Evolutionary conservation across 2,329 filamentous ascomycete species (phyloP).

Genomic region (Chrysosporium queenslandicum): DNA sequence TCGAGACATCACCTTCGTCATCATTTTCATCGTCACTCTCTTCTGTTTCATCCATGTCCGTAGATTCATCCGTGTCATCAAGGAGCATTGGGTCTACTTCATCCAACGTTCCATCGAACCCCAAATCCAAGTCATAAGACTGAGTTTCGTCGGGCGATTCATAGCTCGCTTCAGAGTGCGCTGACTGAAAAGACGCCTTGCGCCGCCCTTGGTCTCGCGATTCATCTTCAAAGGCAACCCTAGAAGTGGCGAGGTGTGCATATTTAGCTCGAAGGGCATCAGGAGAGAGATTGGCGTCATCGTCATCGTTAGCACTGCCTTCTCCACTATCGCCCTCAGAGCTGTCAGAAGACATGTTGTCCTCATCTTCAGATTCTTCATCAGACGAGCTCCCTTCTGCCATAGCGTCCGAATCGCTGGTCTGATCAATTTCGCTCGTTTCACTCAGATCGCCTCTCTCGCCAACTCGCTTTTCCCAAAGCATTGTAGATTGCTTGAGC

Average conservation of each 20-base stretch:
- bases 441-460: constrained; percentile 41
- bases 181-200: neutral
- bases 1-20: constrained; percentile 39
- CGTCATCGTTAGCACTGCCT: constrained; percentile 26
- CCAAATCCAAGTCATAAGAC: neutral
- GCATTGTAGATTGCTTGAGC: constrained; percentile 43
- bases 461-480: constrained; percentile 39
- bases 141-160: neutral
- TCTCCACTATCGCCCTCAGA: constrained; percentile 37
- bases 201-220: neutral
- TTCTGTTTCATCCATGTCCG: constrained; percentile 41
- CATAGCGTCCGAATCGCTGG: constrained; percentile 63
- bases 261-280: constrained; percentile 42
- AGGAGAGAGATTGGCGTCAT: constrained; percentile 38
- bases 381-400: constrained; percentile 46
- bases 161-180: neutral
- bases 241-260: constrained; percentile 24
- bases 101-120: constrained; percentile 24
- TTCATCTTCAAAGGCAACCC: neutral
- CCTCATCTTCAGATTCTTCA: constrained; percentile 49
- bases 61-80: constrained; percentile 39
- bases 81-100: constrained; percentile 38
- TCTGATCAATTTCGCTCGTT: constrained; percentile 53
- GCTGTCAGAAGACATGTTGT: constrained; percentile 40
- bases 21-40: constrained; percentile 37